These are phyloP conservation scores for Durusdinium trenchii DNA, from an alignment of 73 alveolate species.

Conservation along the genomic window DNA sequence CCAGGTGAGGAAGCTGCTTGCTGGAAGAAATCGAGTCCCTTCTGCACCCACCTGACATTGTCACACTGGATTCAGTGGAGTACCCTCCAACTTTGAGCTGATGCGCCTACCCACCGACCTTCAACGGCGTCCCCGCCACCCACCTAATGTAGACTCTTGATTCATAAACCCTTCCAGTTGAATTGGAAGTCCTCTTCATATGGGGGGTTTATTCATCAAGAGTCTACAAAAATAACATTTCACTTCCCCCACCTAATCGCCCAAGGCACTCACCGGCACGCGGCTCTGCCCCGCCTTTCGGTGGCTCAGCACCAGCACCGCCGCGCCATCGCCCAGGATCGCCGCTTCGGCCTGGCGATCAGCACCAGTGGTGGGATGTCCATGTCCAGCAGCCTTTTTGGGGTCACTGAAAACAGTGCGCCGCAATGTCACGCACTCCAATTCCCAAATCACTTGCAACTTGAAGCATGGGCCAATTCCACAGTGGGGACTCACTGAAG, in stretches of 20 bases:
- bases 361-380: too few species aligned
- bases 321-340: conserved; percentile 90
- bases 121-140: too few species aligned
- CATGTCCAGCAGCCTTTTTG: too few species aligned
- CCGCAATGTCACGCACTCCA: not conserved
- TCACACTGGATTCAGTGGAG: too few species aligned
- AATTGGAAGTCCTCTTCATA: not conserved
- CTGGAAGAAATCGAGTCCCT: too few species aligned
- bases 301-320: conserved; percentile 81
- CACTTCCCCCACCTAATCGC: not conserved
- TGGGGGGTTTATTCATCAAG: too few species aligned
- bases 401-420: not conserved
- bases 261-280: conserved; percentile 55
- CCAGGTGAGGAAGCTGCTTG: too few species aligned
- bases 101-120: too few species aligned
- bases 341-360: conserved; percentile 66
- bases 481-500: too few species aligned
- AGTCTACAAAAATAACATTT: not conserved
- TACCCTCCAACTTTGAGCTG: too few species aligned
- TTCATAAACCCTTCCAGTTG: not conserved
- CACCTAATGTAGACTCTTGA: too few species aligned
- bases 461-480: not conserved
- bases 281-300: conserved; percentile 76
- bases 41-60: too few species aligned
- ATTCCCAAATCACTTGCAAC: not conserved